Evolutionary conservation across 495 filamentous ascomycete species (phyloP).

Genomic region (Annulohypoxylon nitens): DNA sequence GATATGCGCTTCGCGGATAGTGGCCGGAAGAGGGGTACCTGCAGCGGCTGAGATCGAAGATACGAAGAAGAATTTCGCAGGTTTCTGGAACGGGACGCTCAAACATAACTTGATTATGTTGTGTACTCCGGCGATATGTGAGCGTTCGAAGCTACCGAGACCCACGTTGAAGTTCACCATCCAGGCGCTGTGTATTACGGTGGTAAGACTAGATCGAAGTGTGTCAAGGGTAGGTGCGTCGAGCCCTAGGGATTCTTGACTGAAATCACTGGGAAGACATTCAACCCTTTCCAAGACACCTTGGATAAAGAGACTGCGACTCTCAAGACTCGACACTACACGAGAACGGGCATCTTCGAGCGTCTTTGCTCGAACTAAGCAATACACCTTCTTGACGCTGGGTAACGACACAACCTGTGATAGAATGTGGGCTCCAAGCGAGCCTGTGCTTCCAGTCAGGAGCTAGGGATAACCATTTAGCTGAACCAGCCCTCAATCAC

Average conservation of each 20-base stretch:
- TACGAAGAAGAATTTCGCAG: constrained; percentile 65
- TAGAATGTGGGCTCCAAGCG: constrained; percentile 69
- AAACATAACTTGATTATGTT: constrained; percentile 69
- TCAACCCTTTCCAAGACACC: constrained; percentile 55
- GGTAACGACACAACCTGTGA: constrained; percentile 54
- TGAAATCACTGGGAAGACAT: constrained; percentile 60
- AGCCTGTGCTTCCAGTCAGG: constrained; percentile 72
- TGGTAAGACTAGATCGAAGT: constrained; percentile 59
- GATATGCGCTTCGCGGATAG: constrained; percentile 60
- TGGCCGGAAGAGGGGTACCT: constrained; percentile 50
- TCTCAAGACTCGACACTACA: constrained; percentile 38
- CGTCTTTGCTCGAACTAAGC: constrained; percentile 61
- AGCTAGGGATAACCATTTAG: constrained; percentile 49
- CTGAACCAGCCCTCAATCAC: constrained; percentile 38
- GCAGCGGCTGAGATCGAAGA: constrained; percentile 65
- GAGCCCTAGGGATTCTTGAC: constrained; percentile 61
- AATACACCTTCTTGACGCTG: constrained; percentile 62
- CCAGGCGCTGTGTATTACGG: constrained; percentile 71
- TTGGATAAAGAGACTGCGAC: constrained; percentile 38
- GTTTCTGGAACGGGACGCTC: constrained; percentile 53
- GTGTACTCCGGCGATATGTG: constrained; percentile 64
- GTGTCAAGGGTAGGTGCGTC: constrained; percentile 49
- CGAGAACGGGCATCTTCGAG: constrained; percentile 36
- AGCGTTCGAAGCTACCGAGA: constrained; percentile 56
- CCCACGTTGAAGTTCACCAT: constrained; percentile 69